Base-by-base conservation (phyloP, 768 basidiomycete species). In the Gloeopeniophorella convolvens region DNA sequence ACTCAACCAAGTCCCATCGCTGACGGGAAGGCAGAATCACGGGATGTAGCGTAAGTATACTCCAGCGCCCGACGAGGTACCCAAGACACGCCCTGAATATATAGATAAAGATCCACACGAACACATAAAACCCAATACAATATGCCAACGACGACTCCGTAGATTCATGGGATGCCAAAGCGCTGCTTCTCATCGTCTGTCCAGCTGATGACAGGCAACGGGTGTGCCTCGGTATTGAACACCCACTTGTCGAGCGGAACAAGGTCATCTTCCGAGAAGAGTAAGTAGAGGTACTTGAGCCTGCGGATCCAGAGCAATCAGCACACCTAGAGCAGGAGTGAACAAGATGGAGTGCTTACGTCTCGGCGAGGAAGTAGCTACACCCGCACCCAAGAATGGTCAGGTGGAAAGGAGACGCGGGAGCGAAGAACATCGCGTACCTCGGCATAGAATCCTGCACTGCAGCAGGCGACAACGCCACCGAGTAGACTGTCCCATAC, bases 131-230 rank as follows among this genome's bases (percentile, higher is more conserved):
- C n/a, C n/a, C n/a, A n/a, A n/a, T n/a, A n/a, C n/a, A n/a, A n/a
- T n/a, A n/a, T n/a, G n/a, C n/a, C n/a, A n/a, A n/a, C n/a, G n/a
- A n/a, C n/a, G n/a, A n/a, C n/a, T n/a, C n/a, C n/a, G n/a, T n/a
- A n/a, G n/a, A n/a, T n/a, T n/a, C n/a, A n/a, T n/a, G 42, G 12
- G 27, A 76, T 68, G 30, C 65, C 63, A 49, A 73, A 77, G 31
- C 48, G 49, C 39, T 62, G 57, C 48, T 68, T 74, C 63, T 85
- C 79, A 52, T 66, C 67, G 34, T 64, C 63, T 1, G 73, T 74
- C 83, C 82, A 85, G 42, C 72, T 59, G 55, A 86, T 84, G 20
- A 86, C 70, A 6, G 83, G 85, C 23, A 89, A 68, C 8, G 88
- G 83, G 63, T 89, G 89, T 1, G 85, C 88, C 63, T 74, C 74